These are phyloP conservation scores for Eleusine indica DNA, from an alignment of 176 grass and related monocot genomes.

Conservation along the genomic window DNA sequence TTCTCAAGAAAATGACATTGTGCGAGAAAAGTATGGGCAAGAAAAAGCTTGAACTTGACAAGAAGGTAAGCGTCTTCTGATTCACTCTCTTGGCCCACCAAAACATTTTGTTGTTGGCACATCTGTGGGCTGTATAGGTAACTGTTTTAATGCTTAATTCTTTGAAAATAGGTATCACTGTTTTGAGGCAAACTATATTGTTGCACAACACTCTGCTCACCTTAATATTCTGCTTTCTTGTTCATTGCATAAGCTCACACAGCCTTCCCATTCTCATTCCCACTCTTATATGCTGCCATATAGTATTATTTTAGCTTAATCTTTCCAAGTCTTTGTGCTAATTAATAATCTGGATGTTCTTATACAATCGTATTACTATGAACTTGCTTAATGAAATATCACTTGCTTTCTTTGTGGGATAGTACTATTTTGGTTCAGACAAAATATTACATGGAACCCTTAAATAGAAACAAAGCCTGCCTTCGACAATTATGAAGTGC, in stretches of 20 bases:
- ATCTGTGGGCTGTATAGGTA: background rate
- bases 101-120: conserved; percentile 11
- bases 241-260: background rate
- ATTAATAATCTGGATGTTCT: conserved; percentile 13
- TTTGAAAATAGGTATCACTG: background rate
- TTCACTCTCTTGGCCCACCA: conserved; percentile 21
- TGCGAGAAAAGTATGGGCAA: conserved; percentile 87
- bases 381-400: background rate
- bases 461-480: conserved; percentile 28
- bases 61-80: conserved; percentile 58
- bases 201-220: background rate
- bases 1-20: conserved; percentile 79
- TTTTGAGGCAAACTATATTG: background rate
- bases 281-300: conserved; percentile 2
- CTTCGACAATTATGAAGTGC: conserved; percentile 9
- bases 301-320: conserved; percentile 22
- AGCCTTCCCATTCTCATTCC: background rate
- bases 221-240: background rate
- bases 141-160: background rate
- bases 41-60: conserved; percentile 88
- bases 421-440: background rate
- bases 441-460: background rate
- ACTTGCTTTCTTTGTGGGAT: conserved; percentile 4
- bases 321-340: background rate
- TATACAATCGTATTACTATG: background rate